These are phyloP conservation scores for Postia placenta DNA, from an alignment of 768 basidiomycete genomes.

Conservation along the genomic window DNA sequence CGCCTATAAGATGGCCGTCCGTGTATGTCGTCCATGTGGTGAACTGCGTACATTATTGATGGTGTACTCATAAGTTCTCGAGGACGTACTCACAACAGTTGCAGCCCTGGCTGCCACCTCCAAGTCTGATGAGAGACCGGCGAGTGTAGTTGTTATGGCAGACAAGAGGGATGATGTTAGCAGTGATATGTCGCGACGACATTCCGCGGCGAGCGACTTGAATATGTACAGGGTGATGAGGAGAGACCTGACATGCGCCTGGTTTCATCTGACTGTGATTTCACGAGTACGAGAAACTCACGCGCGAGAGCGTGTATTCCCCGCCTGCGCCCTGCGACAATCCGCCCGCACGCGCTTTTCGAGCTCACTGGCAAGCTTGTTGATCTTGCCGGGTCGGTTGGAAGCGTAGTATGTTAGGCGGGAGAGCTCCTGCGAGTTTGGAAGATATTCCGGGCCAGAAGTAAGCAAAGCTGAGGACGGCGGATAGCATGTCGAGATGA, in stretches of 20 bases:
- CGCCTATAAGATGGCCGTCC: conserved; percentile 76
- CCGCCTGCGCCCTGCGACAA: conserved; percentile 60
- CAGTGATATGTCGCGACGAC: conserved; percentile 74
- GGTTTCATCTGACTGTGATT: conserved; percentile 1
- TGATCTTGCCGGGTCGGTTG: conserved; percentile 74
- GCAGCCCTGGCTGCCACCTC: conserved; percentile 76
- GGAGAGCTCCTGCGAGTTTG: conserved; percentile 82
- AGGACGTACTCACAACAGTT: conserved; percentile 70
- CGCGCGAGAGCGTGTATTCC: conserved; percentile 77
- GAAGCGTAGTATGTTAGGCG: conserved; percentile 83
- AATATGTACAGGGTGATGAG: conserved; percentile 81
- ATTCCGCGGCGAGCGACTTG: conserved; percentile 79
- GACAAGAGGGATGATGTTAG: conserved; percentile 65
- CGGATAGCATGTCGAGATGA: conserved; percentile 85
- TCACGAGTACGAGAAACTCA: conserved; percentile 34
- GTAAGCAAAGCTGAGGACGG: conserved; percentile 67
- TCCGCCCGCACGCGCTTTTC: conserved; percentile 68
- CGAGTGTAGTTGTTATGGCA: conserved; percentile 53
- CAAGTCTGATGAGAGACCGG: conserved; percentile 54
- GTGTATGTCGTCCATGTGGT: conserved; percentile 91
- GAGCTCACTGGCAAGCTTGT: conserved; percentile 69
- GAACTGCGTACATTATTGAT: conserved; percentile 53
- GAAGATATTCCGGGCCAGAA: conserved; percentile 70
- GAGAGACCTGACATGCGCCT: conserved; percentile 45
- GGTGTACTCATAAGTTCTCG: too few species aligned